These are phyloP conservation scores for Leucocoprinus birnbaumii DNA, from an alignment of 768 basidiomycete species.

Conservation along the genomic window DNA sequence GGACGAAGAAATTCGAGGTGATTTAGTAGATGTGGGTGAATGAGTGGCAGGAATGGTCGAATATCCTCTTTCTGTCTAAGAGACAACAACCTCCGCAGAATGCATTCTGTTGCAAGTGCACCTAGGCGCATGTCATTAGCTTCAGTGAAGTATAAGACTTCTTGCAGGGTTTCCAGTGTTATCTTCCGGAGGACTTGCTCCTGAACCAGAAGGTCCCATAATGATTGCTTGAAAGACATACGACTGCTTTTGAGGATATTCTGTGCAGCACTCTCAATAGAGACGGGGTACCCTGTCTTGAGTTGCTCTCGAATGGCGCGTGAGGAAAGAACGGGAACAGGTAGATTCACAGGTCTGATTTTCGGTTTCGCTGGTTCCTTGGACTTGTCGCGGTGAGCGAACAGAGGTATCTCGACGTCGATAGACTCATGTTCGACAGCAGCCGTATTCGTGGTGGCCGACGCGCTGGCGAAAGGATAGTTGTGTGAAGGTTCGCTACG, in stretches of 20 bases:
- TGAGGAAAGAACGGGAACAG: neutral
- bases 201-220: neutral
- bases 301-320: neutral
- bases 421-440: neutral
- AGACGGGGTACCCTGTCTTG: neutral
- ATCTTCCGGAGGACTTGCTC: conserved; percentile 5
- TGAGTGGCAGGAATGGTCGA: neutral
- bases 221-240: neutral
- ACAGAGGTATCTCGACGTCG: neutral
- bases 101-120: neutral
- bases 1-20: conserved; percentile 20
- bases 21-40: conserved; percentile 6
- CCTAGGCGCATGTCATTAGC: neutral
- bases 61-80: neutral
- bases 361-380: too few species aligned
- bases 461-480: neutral
- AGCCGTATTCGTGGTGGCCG: neutral
- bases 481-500: neutral
- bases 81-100: conserved; percentile 2
- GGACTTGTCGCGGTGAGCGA: neutral
- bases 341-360: too few species aligned
- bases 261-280: conserved; percentile 1
- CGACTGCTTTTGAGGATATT: neutral
- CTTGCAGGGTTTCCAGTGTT: neutral
- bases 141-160: neutral